Evolutionary conservation across 805 yeast genomes (phyloP).

Genomic region (Yarrowia sp.): DNA sequence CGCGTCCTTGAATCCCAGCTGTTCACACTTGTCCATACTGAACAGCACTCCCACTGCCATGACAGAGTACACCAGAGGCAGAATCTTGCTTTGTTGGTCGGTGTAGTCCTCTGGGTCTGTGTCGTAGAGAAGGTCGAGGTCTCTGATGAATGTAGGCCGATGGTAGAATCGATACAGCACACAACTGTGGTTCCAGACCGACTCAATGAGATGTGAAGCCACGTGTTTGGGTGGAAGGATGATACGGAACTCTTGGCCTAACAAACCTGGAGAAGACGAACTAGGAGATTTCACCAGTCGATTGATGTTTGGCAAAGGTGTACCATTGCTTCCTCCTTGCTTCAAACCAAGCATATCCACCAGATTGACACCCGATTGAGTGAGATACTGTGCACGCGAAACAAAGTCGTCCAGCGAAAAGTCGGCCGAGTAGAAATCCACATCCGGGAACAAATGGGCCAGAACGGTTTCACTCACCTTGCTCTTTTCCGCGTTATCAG

Average conservation of each 20-base stretch:
- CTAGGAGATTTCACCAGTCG: conserved; percentile 26
- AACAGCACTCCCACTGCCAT: conserved; percentile 86
- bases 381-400: conserved; percentile 33
- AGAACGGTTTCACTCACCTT: conserved; percentile 42
- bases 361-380: conserved; percentile 8
- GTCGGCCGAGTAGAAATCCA: conserved; percentile 40
- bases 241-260: conserved; percentile 55
- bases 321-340: background rate
- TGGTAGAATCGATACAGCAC: conserved; percentile 83
- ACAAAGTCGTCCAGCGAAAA: conserved; percentile 37
- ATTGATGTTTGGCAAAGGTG: conserved; percentile 4
- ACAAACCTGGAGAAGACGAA: conserved; percentile 29
- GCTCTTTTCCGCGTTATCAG: conserved; percentile 40
- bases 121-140: conserved; percentile 71
- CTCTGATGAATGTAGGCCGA: conserved; percentile 73
- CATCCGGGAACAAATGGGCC: conserved; percentile 42
- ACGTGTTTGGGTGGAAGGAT: conserved; percentile 72
- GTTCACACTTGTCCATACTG: conserved; percentile 45
- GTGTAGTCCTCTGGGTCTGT: conserved; percentile 71
- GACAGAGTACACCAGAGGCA: conserved; percentile 81
- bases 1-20: conserved; percentile 41
- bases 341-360: conserved; percentile 10
- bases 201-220: conserved; percentile 66
- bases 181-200: conserved; percentile 84
- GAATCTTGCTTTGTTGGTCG: conserved; percentile 67